Evolutionary conservation across 1,284 basidiomycete species (phyloP).

Genomic region (Macrocystidia cucumis): DNA sequence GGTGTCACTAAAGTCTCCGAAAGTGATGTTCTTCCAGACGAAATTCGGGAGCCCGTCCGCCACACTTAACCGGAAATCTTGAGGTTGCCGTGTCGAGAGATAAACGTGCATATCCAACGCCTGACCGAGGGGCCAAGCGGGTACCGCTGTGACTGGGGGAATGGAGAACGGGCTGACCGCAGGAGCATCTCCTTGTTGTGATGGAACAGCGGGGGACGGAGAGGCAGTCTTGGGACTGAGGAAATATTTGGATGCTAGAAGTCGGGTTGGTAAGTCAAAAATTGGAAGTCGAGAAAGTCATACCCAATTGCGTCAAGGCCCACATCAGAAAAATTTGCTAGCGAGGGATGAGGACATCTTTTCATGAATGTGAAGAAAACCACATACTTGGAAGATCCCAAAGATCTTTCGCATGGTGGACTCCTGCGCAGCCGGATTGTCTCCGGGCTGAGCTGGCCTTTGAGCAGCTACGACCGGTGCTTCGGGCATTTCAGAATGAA

Average conservation of each 20-base stretch:
- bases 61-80: slow-evolving; percentile 22
- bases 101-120: slow-evolving; percentile 69
- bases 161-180: slow-evolving; percentile 34
- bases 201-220: slow-evolving; percentile 20
- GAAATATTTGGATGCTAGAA: slow-evolving; percentile 38
- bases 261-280: slow-evolving; percentile 5
- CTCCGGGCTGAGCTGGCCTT: slow-evolving; percentile 15
- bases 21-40: slow-evolving; percentile 79
- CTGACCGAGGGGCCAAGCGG: slow-evolving; percentile 53
- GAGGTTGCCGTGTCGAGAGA: slow-evolving; percentile 56
- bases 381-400: slow-evolving; percentile 41
- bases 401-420: slow-evolving; percentile 25
- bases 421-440: slow-evolving; percentile 16
- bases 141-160: slow-evolving; percentile 43
- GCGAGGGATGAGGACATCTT: slow-evolving; percentile 1
- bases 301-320: slow-evolving; percentile 56
- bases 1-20: slow-evolving; percentile 73
- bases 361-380: slow-evolving; percentile 3
- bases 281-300: slow-evolving; percentile 13
- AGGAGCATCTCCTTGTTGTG: slow-evolving; percentile 16
- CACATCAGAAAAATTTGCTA: slow-evolving; percentile 65
- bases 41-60: slow-evolving; percentile 52
- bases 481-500: slow-evolving; percentile 21
- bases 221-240: slow-evolving; percentile 12
- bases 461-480: slow-evolving; percentile 17